Evolutionary conservation across 1,284 basidiomycete genomes (phyloP), one percentile per base, ranked within the genome.

Genomic region (Marasmius sp.): DNA sequence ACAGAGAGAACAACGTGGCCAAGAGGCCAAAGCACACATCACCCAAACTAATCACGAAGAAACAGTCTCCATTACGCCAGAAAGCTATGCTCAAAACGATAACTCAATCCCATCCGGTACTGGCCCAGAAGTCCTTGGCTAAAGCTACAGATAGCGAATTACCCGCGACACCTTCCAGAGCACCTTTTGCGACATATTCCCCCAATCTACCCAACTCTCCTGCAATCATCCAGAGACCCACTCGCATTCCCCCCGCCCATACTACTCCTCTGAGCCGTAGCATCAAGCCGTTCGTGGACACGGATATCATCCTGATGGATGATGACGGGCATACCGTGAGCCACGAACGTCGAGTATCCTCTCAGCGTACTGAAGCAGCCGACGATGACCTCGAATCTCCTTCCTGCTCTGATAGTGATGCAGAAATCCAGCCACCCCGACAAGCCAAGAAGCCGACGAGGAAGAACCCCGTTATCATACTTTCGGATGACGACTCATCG

Each of bases 271-370:
- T 75, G 14, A 60, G 71, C 43, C 81, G 80, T 63, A 72, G 75
- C 14, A 74, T 75, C 51, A 59, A 61, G 5, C 81, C 84, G 1
- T 75, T 82, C 20, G 77, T 90, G 11, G 77, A 87, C 55, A 78
- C 91, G 51, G 88, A 92, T 45, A 91, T 92, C 52, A 75, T 86
- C 41, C 74, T 88, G 47, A 62, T 91, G 33, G 89, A 91, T 68
- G 77, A 82, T 22, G 69, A 77, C 47, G 90, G 89, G 10, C 77
- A 74, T 58, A 81, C 76, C 43, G 63, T 91, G 53, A 82, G 80
- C 62, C 80, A 84, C 68, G 89, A 91, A 66, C 70, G 77, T 60
- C 75, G 86, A 55, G 72, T 82, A 10, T 81, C 82, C 9, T 20
- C 16, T 8, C 45, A 16, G 16, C 8, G 11, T n/a, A n/a, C 11